Evolutionary conservation across 352 stramenopile genomes (phyloP).

Genomic region (Pythium dissotocum): DNA sequence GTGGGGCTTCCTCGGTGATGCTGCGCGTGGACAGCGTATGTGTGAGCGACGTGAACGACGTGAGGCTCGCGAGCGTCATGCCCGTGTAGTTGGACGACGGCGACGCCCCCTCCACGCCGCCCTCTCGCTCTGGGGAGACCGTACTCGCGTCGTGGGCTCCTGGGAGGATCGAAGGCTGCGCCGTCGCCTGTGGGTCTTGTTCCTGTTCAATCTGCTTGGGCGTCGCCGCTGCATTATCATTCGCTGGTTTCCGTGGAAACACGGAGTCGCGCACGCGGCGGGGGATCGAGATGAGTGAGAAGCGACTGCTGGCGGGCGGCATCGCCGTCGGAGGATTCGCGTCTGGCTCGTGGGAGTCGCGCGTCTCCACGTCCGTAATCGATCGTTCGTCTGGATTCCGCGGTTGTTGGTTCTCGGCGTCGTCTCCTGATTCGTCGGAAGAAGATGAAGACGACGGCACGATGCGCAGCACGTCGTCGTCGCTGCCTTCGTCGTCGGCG

Average conservation of each 20-base stretch:
- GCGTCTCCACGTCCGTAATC: conserved; percentile 9
- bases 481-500: conserved; percentile 46
- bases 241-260: conserved; percentile 19
- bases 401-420: neutral
- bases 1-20: conserved; percentile 4
- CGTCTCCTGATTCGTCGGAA: conserved; percentile 18
- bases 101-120: conserved; percentile 12
- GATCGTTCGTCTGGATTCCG: conserved; percentile 1
- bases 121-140: conserved; percentile 13
- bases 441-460: conserved; percentile 32
- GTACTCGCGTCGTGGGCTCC: neutral
- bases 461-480: conserved; percentile 34
- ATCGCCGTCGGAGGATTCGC: neutral
- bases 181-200: neutral
- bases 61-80: conserved; percentile 22
- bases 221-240: neutral
- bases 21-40: conserved; percentile 19
- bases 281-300: conserved; percentile 28
- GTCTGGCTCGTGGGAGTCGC: conserved; percentile 3
- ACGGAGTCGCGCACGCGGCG: conserved; percentile 25
- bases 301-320: conserved; percentile 6
- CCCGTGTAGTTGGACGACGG: conserved; percentile 12
- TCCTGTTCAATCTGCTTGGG: neutral
- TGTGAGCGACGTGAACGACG: conserved; percentile 26
- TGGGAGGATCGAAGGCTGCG: neutral